Base-by-base conservation (phyloP, 2,329 filamentous ascomycete genomes). In the Aspergillus sp. region DNA sequence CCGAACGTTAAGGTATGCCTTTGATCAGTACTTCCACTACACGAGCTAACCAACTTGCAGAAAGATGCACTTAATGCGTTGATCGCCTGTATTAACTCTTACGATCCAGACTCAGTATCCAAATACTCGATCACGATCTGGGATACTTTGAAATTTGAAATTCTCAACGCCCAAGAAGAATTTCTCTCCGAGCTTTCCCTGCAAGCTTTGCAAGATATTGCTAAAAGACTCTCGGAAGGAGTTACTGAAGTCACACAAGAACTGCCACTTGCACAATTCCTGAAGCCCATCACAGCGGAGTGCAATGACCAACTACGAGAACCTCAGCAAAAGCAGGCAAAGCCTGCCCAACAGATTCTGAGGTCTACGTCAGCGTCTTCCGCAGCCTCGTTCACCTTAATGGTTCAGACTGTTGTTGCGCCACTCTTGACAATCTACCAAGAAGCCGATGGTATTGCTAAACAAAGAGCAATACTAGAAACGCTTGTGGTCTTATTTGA, bases 81-180 rank as follows among this genome's bases (percentile, higher is more conserved):
- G 37, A 71, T 73, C 33, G 75, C 79, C 3, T 84, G 80, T 47
- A 72, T 82, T 19, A 57, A 62, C n/a, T 74, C 76, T 10, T 86
- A 85, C 49, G 77, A 77, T 13, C 70, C 76, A 6, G 69, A 71
- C 8, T 81, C 78, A 0, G 71, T 85, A 27, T 79, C 80, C 6
- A 73, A 77, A 8, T 83, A 83, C 54, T 82, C 81, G 0, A 76
- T 82, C 39, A 82, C 78, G 1, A 68, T 86, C 2, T 86, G 82
- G 82, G 81, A 85, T 52, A 75, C 81, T 7, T 60, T 86, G 40
- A 86, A 85, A 58, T 86, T 83, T 52, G 82, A 86, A 54, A 77
- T 86, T 8, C 68, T 86, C 10, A 83, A 82, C 50, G 76, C 79
- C 0, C 79, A 84, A 59, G 82, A 86, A 53, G 80, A 85, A 43